Evolutionary conservation across 139 green algal genomes (phyloP).

Genomic region (Pycnococcus provasolii): DNA sequence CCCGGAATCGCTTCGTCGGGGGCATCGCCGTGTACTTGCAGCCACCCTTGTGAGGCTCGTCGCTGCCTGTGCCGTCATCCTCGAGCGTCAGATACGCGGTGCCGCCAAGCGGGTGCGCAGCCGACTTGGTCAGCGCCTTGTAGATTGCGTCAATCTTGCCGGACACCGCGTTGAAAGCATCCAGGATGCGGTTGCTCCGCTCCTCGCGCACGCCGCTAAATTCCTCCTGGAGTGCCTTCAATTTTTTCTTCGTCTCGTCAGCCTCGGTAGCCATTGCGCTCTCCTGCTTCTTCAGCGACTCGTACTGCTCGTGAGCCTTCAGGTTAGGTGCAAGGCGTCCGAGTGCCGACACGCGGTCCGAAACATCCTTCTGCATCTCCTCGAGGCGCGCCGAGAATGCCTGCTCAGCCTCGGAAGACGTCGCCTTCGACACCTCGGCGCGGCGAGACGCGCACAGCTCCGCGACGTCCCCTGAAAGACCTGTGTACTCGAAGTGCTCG

Average conservation of each 20-base stretch:
- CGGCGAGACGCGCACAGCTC: too few relatives aligned
- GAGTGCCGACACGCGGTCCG: background rate
- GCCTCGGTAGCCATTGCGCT: slow-evolving; percentile 53
- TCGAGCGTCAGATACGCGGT: slow-evolving; percentile 78
- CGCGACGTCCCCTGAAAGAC: too few relatives aligned
- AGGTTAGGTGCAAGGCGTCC: slow-evolving; percentile 61
- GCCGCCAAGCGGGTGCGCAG: slow-evolving; percentile 60
- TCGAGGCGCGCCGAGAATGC: background rate
- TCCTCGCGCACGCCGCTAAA: slow-evolving; percentile 56
- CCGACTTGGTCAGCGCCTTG: slow-evolving; percentile 69
- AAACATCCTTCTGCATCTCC: slow-evolving; percentile 17
- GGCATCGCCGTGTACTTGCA: slow-evolving; percentile 91
- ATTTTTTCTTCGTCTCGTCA: slow-evolving; percentile 48
- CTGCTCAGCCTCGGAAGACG: too few relatives aligned
- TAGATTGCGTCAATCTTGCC: slow-evolving; percentile 81
- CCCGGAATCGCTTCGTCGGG: slow-evolving; percentile 86
- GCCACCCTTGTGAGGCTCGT: slow-evolving; percentile 75
- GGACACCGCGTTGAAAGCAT: slow-evolving; percentile 74
- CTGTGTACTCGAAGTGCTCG: too few relatives aligned
- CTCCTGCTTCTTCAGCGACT: slow-evolving; percentile 65
- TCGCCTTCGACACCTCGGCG: too few relatives aligned
- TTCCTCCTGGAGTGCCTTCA: slow-evolving; percentile 32
- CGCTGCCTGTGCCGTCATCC: slow-evolving; percentile 30
- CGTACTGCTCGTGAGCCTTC: slow-evolving; percentile 89
- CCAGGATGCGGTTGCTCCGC: slow-evolving; percentile 49